Evolutionary conservation across 257 asterid species (phyloP).

Genomic region (Forsythia viridissima): DNA sequence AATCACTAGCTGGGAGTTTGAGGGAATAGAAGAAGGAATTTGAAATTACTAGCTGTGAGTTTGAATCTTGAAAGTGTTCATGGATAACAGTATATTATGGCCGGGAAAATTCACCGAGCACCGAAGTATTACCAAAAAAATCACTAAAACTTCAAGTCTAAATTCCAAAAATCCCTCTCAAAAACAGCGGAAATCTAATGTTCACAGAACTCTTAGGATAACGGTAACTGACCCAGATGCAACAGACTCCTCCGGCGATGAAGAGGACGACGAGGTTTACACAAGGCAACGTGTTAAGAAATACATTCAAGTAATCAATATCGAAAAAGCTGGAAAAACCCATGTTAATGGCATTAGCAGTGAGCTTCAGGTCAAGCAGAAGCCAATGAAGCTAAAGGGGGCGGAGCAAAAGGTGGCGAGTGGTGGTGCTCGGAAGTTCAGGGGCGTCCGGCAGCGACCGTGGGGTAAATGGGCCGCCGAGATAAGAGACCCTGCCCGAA

Average conservation of each 20-base stretch:
- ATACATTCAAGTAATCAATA: conserved; percentile 26
- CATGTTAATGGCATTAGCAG: not conserved
- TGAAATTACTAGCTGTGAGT: too few relatives aligned
- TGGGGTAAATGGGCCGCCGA: conserved; percentile 64
- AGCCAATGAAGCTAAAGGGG: conserved; percentile 15
- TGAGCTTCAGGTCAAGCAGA: not conserved
- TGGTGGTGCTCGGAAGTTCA: conserved; percentile 33
- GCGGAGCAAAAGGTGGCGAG: not conserved
- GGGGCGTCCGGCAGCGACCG: conserved; percentile 53
- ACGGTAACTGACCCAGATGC: conserved; percentile 34
- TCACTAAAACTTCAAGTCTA: not conserved
- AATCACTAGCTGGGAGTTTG: not conserved
- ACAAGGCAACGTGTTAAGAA: conserved; percentile 24
- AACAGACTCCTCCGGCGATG: conserved; percentile 30
- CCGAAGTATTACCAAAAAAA: conserved; percentile 5
- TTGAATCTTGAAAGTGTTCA: not conserved
- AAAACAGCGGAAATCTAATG: not conserved
- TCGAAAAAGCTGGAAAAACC: not conserved
- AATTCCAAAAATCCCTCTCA: conserved; percentile 4
- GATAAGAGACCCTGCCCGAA: conserved; percentile 48
- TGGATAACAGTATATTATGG: conserved; percentile 13
- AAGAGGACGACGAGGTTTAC: conserved; percentile 20
- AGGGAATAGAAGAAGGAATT: not conserved
- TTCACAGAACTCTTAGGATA: conserved; percentile 24
- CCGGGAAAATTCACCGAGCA: conserved; percentile 32